Evolutionary conservation across 179 eudicot genomes (phyloP).

Genomic region (Spergularia azorica): DNA sequence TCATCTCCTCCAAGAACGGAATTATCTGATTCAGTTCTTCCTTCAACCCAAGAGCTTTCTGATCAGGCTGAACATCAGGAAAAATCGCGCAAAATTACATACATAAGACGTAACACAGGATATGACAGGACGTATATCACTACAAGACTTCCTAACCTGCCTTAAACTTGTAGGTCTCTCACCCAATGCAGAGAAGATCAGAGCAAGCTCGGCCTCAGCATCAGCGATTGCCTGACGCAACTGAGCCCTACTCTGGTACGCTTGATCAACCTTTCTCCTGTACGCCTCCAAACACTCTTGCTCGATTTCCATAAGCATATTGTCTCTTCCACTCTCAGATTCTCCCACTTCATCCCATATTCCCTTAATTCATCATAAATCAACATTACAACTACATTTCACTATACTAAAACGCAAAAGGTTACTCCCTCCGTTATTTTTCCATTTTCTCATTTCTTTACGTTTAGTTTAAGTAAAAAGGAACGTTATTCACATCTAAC

Average conservation of each 20-base stretch:
- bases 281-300: conserved; percentile 71
- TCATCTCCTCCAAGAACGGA: conserved; percentile 59
- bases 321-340: conserved; percentile 54
- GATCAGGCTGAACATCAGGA: conserved; percentile 34
- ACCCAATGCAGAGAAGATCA: conserved; percentile 59
- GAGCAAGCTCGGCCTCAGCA: conserved; percentile 71
- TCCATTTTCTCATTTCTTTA: no score
- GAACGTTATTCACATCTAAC: no score
- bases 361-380: conserved; percentile 43
- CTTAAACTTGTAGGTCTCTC: conserved; percentile 47
- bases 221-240: conserved; percentile 69
- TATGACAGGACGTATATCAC: background rate
- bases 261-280: conserved; percentile 72
- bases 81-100: conserved; percentile 1
- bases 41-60: conserved; percentile 49
- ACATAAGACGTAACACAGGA: background rate
- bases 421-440: no score
- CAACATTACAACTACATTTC: conserved; percentile 32
- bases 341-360: conserved; percentile 92
- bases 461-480: no score
- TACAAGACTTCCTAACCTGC: conserved; percentile 42
- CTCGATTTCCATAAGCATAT: conserved; percentile 67
- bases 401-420: no score
- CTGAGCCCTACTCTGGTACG: conserved; percentile 56
- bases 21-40: conserved; percentile 52